Conservation (phyloP, 805 yeast genomes). For the Yarrowia bubula region DNA sequence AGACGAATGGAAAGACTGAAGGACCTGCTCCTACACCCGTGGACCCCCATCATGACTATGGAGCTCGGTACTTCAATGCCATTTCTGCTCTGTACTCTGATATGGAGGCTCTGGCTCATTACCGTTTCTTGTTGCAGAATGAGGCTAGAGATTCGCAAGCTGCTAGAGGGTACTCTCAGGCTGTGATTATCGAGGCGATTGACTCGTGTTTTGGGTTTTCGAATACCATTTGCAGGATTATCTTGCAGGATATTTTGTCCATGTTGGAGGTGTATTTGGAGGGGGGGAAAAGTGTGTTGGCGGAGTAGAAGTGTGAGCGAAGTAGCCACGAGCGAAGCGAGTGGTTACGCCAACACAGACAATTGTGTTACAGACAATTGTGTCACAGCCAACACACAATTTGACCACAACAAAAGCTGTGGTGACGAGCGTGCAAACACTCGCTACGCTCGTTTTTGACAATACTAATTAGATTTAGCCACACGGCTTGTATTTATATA, state of each 20-base stretch:
- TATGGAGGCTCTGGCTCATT: slow-evolving; percentile 22
- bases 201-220: slow-evolving; percentile 12
- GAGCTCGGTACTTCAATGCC: slow-evolving; percentile 21
- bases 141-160: slow-evolving; percentile 12
- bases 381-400: too few species aligned
- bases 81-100: slow-evolving; percentile 23
- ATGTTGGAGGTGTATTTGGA: slow-evolving; percentile 26
- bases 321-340: background rate
- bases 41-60: slow-evolving; percentile 9
- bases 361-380: too few species aligned
- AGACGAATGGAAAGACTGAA: background rate
- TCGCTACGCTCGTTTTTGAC: too few species aligned
- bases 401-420: too few species aligned
- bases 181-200: slow-evolving; percentile 1
- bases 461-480: too few species aligned
- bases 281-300: slow-evolving; percentile 6
- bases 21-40: background rate
- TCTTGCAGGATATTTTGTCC: slow-evolving; percentile 18
- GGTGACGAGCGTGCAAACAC: too few species aligned
- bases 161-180: background rate
- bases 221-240: slow-evolving; percentile 2
- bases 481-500: too few species aligned
- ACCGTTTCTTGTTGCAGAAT: slow-evolving; percentile 15
- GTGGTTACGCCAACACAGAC: too few species aligned
- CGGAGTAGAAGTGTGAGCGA: background rate